Evolutionary conservation across 371 early-diverging fungal genomes (phyloP).

Genomic region (Mucor mucedo): DNA sequence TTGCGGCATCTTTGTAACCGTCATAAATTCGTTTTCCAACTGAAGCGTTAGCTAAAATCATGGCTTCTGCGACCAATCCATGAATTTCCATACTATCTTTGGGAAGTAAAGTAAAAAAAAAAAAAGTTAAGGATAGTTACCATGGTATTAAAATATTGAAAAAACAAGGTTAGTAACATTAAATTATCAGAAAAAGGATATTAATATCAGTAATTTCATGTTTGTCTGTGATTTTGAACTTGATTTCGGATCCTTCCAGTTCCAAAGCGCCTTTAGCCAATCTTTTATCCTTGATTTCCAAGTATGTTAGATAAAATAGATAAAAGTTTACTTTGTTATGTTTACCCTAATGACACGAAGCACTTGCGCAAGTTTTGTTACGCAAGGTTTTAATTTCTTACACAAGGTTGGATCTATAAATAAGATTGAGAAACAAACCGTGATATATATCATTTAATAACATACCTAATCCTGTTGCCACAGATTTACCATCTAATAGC

Average conservation of each 20-base stretch:
- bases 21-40: constrained; percentile 89
- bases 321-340: not conserved
- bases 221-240: constrained; percentile 69
- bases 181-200: constrained; percentile 50
- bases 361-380: constrained; percentile 59
- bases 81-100: constrained; percentile 90
- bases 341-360: constrained; percentile 62
- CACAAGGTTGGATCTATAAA: constrained; percentile 47
- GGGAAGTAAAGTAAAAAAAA: constrained; percentile 53
- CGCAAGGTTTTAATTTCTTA: constrained; percentile 49
- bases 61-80: constrained; percentile 97
- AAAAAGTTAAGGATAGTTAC: constrained; percentile 30
- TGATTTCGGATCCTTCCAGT: constrained; percentile 76
- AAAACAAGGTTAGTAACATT: too few relatives aligned
- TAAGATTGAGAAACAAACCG: not conserved
- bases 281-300: constrained; percentile 49
- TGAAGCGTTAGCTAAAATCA: constrained; percentile 96
- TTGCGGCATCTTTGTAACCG: constrained; percentile 80
- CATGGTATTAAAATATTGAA: constrained; percentile 12
- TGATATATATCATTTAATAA: not conserved
- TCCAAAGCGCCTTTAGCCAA: constrained; percentile 71
- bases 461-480: constrained; percentile 54
- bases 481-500: constrained; percentile 69
- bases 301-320: not conserved
- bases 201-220: constrained; percentile 68